phyloP scores from a whole-genome alignment of 495 filamentous ascomycete genomes.

The Xylaria venustula region DNA sequence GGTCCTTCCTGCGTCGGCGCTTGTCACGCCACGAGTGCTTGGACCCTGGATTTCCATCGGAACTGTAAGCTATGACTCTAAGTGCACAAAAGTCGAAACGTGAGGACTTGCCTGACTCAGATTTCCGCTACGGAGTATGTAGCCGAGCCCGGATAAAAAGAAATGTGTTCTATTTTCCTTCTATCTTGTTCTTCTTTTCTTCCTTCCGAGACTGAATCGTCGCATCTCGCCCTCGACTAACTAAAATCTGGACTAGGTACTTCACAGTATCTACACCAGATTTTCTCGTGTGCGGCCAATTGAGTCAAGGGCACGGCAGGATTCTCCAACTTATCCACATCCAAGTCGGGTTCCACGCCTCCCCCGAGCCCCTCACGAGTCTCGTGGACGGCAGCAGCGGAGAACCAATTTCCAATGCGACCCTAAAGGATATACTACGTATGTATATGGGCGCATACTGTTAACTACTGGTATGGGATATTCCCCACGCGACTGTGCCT shows the following conservation, averaged over 20 bases:
- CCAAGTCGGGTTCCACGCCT: background rate
- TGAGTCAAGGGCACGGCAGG: background rate
- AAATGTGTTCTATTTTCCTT: background rate
- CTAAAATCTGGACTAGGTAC: background rate
- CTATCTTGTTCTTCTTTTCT: background rate
- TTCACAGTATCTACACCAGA: too few relatives aligned
- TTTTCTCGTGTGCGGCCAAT: background rate
- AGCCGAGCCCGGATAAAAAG: too few relatives aligned
- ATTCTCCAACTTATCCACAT: slow-evolving; percentile 13
- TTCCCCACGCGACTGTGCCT: too few relatives aligned
- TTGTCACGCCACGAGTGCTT: background rate
- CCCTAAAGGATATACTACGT: background rate
- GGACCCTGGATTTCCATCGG: background rate
- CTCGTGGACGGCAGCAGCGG: background rate
- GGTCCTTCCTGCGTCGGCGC: background rate
- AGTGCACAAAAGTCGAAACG: background rate
- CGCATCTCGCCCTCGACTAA: background rate
- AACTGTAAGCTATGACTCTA: too few relatives aligned
- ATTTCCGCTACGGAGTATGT: background rate
- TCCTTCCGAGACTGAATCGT: background rate
- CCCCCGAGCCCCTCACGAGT: slow-evolving; percentile 3
- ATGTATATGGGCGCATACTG: background rate
- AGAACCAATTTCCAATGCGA: background rate
- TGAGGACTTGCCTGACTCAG: background rate
- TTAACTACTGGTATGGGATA: too few relatives aligned